Evolutionary conservation across 306 rosid species (phyloP).

Genomic region (Crotalaria pallida): DNA sequence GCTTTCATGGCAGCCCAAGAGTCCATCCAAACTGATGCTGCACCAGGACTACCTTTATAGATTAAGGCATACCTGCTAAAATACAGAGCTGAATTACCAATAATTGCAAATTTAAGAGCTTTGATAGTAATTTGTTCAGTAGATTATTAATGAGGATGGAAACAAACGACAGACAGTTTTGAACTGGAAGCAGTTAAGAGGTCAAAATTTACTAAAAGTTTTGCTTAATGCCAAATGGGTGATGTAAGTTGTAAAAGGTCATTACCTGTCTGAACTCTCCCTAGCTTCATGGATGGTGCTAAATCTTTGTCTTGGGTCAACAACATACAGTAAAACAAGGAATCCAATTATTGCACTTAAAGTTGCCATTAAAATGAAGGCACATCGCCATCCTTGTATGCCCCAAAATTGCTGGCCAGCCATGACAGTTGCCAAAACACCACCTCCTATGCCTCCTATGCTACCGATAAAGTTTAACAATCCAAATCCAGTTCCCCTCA

Average conservation of each 20-base stretch:
- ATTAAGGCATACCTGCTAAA: slow-evolving; percentile 45
- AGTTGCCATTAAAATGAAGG: slow-evolving; percentile 73
- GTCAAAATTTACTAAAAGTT: background rate
- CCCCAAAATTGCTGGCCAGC: slow-evolving; percentile 78
- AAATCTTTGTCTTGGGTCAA: slow-evolving; percentile 58
- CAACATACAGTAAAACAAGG: slow-evolving; percentile 68
- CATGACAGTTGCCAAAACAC: slow-evolving; percentile 92
- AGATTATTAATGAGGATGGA: background rate
- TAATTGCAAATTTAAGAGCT: slow-evolving; percentile 7
- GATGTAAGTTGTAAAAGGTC: background rate
- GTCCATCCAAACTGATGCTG: slow-evolving; percentile 60
- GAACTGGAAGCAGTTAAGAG: background rate
- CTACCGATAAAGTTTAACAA: slow-evolving; percentile 65
- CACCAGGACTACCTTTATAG: slow-evolving; percentile 38
- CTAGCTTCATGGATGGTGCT: slow-evolving; percentile 12
- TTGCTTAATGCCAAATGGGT: background rate
- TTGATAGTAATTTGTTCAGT: background rate
- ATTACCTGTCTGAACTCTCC: slow-evolving; percentile 50
- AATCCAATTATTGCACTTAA: slow-evolving; percentile 75
- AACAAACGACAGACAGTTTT: slow-evolving; percentile 12
- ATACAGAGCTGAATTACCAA: slow-evolving; percentile 22
- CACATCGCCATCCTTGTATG: slow-evolving; percentile 81
- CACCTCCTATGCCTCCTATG: slow-evolving; percentile 93
- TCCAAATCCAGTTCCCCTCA: slow-evolving; percentile 86
- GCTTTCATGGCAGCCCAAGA: slow-evolving; percentile 80